Base-by-base conservation (phyloP, 2,329 filamentous ascomycete species). In the Diplodia seriata region DNA sequence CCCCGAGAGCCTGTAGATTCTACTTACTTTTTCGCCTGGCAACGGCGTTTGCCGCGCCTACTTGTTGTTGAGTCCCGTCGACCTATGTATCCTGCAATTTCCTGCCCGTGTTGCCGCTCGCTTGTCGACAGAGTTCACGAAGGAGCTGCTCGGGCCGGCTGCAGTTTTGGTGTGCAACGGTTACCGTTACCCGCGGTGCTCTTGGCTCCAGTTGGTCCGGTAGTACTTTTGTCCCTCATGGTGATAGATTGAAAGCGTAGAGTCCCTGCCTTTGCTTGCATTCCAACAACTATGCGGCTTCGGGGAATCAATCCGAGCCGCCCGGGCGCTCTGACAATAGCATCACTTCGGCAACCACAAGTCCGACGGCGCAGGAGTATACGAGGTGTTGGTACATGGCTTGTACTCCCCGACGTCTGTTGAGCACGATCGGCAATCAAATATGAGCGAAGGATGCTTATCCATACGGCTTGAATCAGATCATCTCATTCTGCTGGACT, bases 31-130 rank as follows among this genome's bases (percentile, higher is more conserved):
- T 63, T 31, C 26, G 9, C 14, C 12, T 18, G 18, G 47, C 43
- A 47, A 8, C 59, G 47, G 59, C 47, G 43, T 53, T 63, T 40
- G 31, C 59, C 59, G 59, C 47, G 47, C 43, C 18, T 50, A 51
- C 47, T 26, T 36, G 43, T 51, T 26, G 59, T 51, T 15, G 43
- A 26, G 23, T 23, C 38, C 11, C 4, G 33, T 23, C 40, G 47
- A 3, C 43, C 12, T 36, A 51, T 38, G 31, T 36, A 18, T 63
- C n/a, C 43, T 51, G 47, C 23, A 50, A 38, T 51, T 49, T 33
- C 59, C 43, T 51, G 47, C 47, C 59, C 59, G 11, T n/a, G 11
- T 12, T 12, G 40, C 47, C 12, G 47, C 29, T 47, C 20, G 31
- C 33, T 50, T 15, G 11, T 33, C 31, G 9, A n/a, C 15, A n/a